phyloP scores from a whole-genome alignment of 306 rosid genomes.

The Hippophae rhamnoides region DNA sequence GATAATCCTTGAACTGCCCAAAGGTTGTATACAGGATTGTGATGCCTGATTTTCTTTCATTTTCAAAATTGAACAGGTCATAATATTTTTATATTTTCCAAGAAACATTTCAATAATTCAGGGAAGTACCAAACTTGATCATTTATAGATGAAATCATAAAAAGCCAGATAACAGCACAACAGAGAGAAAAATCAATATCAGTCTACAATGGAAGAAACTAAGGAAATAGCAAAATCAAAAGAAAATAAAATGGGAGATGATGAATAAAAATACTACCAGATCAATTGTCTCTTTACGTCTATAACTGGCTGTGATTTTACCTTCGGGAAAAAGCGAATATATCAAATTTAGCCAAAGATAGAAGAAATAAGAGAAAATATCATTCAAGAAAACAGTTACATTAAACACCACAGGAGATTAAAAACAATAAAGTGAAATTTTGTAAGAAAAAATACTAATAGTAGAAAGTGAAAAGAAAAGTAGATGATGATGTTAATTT shows the following conservation, averaged over 20 bases:
- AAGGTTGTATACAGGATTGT: neutral
- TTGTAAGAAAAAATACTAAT: too few species aligned
- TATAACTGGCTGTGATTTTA: conserved; percentile 75
- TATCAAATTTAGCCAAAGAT: conserved; percentile 8
- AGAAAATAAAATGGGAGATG: conserved; percentile 6
- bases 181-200: neutral
- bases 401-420: too few species aligned
- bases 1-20: too few species aligned
- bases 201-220: neutral
- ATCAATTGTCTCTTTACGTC: conserved; percentile 57
- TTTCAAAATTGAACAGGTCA: neutral
- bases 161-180: neutral
- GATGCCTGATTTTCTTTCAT: neutral
- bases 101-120: neutral
- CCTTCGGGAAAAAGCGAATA: conserved; percentile 32
- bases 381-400: neutral
- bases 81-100: too few species aligned
- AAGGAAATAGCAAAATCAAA: neutral
- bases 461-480: too few species aligned
- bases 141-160: neutral
- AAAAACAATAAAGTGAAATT: too few species aligned
- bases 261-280: conserved; percentile 29
- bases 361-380: neutral
- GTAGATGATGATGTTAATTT: too few species aligned
- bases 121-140: conserved; percentile 4